A percentile compares a stretch with the other conserved stretches of the same genome.
phyloP scores from a whole-genome alignment of 257 asterid genomes.

The Solanum dulcamara region DNA sequence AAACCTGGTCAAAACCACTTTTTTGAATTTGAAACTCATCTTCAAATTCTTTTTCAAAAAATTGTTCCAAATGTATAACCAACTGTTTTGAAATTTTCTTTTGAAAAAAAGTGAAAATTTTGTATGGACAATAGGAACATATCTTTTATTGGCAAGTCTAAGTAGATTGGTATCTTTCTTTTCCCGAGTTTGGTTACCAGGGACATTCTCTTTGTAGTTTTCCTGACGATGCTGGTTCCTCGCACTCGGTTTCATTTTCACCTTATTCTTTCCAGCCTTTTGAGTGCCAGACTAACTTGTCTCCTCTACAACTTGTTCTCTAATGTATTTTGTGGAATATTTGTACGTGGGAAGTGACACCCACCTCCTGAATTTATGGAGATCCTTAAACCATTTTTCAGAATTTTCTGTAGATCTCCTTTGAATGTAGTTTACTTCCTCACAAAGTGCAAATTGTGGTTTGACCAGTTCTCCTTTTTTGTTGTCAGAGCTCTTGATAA shows the following conservation, averaged over 20 bases:
- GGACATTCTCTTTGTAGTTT: background rate
- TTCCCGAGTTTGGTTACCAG: background rate
- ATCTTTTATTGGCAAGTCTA: background rate
- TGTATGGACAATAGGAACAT: background rate
- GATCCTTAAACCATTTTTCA: background rate
- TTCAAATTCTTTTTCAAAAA: background rate
- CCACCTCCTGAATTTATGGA: background rate
- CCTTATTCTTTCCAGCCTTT: background rate
- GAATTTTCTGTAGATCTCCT: background rate
- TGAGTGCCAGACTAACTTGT: background rate
- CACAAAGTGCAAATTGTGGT: background rate
- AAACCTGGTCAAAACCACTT: background rate
- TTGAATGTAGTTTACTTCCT: background rate
- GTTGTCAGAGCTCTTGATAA: background rate
- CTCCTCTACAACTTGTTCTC: background rate
- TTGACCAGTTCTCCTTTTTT: background rate
- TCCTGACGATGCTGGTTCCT: background rate
- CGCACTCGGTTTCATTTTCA: background rate
- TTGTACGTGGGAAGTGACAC: background rate
- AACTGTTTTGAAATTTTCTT: background rate
- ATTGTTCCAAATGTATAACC: background rate
- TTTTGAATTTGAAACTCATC: background rate
- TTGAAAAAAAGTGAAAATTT: background rate
- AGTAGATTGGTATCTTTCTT: background rate
- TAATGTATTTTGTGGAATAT: background rate